Conservation (phyloP, 305 asterid species). For the Plantago coronopus region DNA sequence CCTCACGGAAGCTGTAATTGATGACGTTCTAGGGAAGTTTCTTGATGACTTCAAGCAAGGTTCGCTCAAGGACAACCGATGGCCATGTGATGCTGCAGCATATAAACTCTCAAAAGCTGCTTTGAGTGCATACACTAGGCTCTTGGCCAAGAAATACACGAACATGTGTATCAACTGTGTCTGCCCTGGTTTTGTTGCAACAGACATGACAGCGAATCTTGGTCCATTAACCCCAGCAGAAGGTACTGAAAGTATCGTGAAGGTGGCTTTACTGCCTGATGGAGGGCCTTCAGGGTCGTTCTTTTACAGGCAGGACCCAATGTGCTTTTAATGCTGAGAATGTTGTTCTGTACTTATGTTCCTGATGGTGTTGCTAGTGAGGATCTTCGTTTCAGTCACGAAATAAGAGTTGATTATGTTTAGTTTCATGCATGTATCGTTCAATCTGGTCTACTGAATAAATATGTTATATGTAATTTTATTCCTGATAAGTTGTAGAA, state of each 20-base stretch:
- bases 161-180: conserved; percentile 30
- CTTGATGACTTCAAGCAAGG: background rate
- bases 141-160: conserved; percentile 34
- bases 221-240: conserved; percentile 31
- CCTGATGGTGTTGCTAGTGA: too few species aligned
- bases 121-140: conserved; percentile 35
- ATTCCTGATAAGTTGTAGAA: too few species aligned
- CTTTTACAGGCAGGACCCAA: conserved; percentile 6
- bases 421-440: too few species aligned
- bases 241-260: conserved; percentile 38
- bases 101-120: conserved; percentile 42
- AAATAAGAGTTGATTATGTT: too few species aligned
- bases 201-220: conserved; percentile 30
- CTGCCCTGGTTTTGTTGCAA: conserved; percentile 45
- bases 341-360: too few species aligned
- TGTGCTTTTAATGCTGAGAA: too few species aligned
- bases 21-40: background rate
- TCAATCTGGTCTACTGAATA: too few species aligned
- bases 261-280: conserved; percentile 33
- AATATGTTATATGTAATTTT: too few species aligned
- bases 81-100: conserved; percentile 6
- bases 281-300: conserved; percentile 45
- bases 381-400: too few species aligned
- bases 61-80: background rate
- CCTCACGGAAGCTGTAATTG: background rate